Percentiles rank a stretch among this genome's conserved stretches.
phyloP scores from a whole-genome alignment of 2,329 filamentous ascomycete species.

The Trichoderma citrinoviride region DNA sequence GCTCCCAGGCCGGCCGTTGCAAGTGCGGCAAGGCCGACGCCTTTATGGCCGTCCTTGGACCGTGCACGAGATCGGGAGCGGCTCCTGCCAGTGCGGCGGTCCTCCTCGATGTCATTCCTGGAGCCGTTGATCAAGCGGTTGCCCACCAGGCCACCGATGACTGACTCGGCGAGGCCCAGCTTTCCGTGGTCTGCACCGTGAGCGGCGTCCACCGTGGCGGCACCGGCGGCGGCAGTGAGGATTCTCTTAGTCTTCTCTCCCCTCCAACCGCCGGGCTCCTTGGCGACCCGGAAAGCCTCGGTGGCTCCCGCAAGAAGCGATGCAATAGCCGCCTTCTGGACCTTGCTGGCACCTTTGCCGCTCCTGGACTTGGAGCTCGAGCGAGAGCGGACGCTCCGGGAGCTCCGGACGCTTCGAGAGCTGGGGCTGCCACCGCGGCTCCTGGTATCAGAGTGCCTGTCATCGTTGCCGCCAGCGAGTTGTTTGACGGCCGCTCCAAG shows the following conservation, averaged over 20 bases:
- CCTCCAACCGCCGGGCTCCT: conserved; percentile 84
- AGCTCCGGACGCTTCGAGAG: conserved; percentile 45
- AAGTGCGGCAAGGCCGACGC: conserved; percentile 57
- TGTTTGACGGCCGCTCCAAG: conserved; percentile 61
- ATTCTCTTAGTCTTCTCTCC: conserved; percentile 91
- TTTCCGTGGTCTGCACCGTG: conserved; percentile 74
- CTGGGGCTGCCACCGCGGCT: conserved; percentile 48
- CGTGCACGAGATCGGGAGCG: conserved; percentile 66
- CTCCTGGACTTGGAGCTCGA: conserved; percentile 46
- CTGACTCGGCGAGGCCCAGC: conserved; percentile 79
- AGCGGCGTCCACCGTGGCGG: conserved; percentile 79
- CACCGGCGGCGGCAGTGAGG: conserved; percentile 80
- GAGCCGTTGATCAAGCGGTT: conserved; percentile 84
- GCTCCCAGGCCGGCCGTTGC: conserved; percentile 62
- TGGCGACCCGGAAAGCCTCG: conserved; percentile 87
- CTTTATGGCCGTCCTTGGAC: conserved; percentile 48
- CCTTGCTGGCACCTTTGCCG: conserved; percentile 53
- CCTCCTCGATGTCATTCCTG: conserved; percentile 63
- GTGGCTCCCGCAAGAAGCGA: conserved; percentile 86
- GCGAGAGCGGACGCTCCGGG: conserved; percentile 31
- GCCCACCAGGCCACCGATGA: conserved; percentile 82
- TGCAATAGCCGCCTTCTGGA: conserved; percentile 86
- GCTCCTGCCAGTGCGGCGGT: conserved; percentile 58
- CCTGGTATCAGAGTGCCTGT: conserved; percentile 41
- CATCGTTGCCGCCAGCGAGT: conserved; percentile 50